phyloP scores from a whole-genome alignment of 352 stramenopile species.

The Thraustotheca clavata region DNA sequence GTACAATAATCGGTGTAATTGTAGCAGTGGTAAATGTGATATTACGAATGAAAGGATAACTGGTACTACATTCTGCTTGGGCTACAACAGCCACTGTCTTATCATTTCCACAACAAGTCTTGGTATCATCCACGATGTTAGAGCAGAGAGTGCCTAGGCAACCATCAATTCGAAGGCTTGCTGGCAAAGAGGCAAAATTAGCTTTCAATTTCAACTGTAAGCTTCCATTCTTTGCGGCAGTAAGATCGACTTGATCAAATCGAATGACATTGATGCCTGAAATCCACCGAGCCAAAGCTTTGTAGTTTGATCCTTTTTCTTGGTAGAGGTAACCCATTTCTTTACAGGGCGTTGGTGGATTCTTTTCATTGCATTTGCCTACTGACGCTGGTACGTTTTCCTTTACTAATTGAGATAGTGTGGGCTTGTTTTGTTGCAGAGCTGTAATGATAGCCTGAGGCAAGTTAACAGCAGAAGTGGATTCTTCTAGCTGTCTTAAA shows the following conservation, averaged over 20 bases:
- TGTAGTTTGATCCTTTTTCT: slow-evolving; percentile 11
- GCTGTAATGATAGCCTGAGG: neutral
- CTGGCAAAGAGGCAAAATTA: neutral
- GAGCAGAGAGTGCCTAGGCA: slow-evolving; percentile 8
- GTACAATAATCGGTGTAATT: slow-evolving; percentile 3
- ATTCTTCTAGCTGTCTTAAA: too few species aligned
- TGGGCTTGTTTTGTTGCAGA: neutral
- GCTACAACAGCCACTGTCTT: slow-evolving; percentile 15
- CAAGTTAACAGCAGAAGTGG: neutral
- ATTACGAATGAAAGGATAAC: slow-evolving; percentile 17
- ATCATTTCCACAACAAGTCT: slow-evolving; percentile 10
- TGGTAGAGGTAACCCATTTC: slow-evolving; percentile 15
- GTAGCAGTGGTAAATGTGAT: neutral
- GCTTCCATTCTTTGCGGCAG: neutral
- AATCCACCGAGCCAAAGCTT: slow-evolving; percentile 15
- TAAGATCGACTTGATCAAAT: neutral
- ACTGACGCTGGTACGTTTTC: slow-evolving; percentile 7
- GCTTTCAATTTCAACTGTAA: neutral
- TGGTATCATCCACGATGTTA: slow-evolving; percentile 15
- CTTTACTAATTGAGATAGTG: slow-evolving; percentile 4
- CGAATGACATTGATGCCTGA: slow-evolving; percentile 8
- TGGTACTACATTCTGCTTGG: slow-evolving; percentile 1
- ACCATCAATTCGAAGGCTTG: slow-evolving; percentile 14
- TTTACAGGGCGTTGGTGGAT: slow-evolving; percentile 4
- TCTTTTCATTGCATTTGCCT: slow-evolving; percentile 18